Conservation (phyloP, 495 filamentous ascomycete species). For the Aspergillus avenaceus region DNA sequence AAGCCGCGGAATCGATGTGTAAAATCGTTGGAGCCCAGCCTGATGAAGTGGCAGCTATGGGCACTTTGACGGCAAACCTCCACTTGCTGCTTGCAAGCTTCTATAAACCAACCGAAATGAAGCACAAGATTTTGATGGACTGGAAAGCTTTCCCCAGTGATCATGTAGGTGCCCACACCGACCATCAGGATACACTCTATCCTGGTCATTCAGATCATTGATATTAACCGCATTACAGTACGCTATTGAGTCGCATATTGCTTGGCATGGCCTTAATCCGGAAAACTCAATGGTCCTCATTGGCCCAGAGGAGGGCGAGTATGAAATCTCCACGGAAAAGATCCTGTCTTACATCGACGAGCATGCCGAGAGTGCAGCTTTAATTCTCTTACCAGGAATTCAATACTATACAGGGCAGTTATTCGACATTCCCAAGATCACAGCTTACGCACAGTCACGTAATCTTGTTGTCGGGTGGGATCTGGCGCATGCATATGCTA, state of each 20-base stretch:
- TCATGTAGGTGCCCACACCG: slow-evolving; percentile 49
- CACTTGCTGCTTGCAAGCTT: slow-evolving; percentile 88
- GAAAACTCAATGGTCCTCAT: slow-evolving; percentile 72
- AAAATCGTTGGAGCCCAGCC: slow-evolving; percentile 75
- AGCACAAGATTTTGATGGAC: slow-evolving; percentile 87
- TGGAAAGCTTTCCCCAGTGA: slow-evolving; percentile 94
- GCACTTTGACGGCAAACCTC: slow-evolving; percentile 86
- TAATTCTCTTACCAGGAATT: slow-evolving; percentile 84
- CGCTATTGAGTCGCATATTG: slow-evolving; percentile 84
- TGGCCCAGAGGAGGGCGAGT: slow-evolving; percentile 50
- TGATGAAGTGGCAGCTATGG: slow-evolving; percentile 86
- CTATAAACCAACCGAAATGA: slow-evolving; percentile 70
- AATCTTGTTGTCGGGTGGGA: slow-evolving; percentile 88
- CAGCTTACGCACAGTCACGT: slow-evolving; percentile 67
- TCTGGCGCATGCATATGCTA: slow-evolving; percentile 90
- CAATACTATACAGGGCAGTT: slow-evolving; percentile 95
- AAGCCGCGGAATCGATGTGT: slow-evolving; percentile 67
- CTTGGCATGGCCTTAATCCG: slow-evolving; percentile 67
- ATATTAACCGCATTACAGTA: slow-evolving; percentile 50
- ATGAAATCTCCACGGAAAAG: slow-evolving; percentile 62
- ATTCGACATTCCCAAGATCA: slow-evolving; percentile 85
- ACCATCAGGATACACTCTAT: neutral
- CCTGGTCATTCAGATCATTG: neutral
- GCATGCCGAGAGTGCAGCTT: slow-evolving; percentile 69
- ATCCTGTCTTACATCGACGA: slow-evolving; percentile 71